Evolutionary conservation across 2,329 filamentous ascomycete genomes (phyloP).

Genomic region (Fusarium sp.): DNA sequence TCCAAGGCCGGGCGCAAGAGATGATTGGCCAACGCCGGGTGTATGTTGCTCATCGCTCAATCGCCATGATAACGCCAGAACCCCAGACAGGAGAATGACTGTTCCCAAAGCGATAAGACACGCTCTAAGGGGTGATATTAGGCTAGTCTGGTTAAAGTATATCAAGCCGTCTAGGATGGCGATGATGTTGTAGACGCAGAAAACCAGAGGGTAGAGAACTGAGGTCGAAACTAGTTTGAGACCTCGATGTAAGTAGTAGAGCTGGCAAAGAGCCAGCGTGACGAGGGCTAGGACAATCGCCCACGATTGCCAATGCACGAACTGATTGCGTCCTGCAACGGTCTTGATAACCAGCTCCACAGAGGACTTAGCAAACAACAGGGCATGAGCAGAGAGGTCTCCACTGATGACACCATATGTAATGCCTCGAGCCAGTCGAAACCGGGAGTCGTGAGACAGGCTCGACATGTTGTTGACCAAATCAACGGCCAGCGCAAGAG

Average conservation of each 20-base stretch:
- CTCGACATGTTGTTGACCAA: conserved; percentile 65
- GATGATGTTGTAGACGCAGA: conserved; percentile 99
- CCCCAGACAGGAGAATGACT: conserved; percentile 84
- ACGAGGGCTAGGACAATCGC: conserved; percentile 86
- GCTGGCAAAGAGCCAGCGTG: conserved; percentile 84
- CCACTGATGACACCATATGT: conserved; percentile 92
- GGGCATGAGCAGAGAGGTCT: conserved; percentile 91
- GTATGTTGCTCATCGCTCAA: conserved; percentile 81
- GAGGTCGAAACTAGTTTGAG: conserved; percentile 96
- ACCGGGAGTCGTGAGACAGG: conserved; percentile 71
- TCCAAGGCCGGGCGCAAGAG: conserved; percentile 84
- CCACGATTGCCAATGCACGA: conserved; percentile 96
- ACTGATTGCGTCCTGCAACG: conserved; percentile 89
- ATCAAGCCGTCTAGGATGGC: conserved; percentile 97
- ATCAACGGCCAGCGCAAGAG: conserved; percentile 74
- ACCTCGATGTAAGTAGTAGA: conserved; percentile 95
- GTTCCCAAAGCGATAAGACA: conserved; percentile 89
- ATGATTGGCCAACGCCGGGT: conserved; percentile 73
- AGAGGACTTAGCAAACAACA: conserved; percentile 94
- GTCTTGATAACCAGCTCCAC: conserved; percentile 93
- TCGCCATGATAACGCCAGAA: conserved; percentile 93
- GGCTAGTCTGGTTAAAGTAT: conserved; percentile 91
- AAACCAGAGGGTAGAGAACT: conserved; percentile 95
- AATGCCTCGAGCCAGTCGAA: conserved; percentile 84
- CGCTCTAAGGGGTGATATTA: conserved; percentile 81